phyloP scores from a whole-genome alignment of 2,329 filamentous ascomycete genomes.

The Ceratocystis papillata region DNA sequence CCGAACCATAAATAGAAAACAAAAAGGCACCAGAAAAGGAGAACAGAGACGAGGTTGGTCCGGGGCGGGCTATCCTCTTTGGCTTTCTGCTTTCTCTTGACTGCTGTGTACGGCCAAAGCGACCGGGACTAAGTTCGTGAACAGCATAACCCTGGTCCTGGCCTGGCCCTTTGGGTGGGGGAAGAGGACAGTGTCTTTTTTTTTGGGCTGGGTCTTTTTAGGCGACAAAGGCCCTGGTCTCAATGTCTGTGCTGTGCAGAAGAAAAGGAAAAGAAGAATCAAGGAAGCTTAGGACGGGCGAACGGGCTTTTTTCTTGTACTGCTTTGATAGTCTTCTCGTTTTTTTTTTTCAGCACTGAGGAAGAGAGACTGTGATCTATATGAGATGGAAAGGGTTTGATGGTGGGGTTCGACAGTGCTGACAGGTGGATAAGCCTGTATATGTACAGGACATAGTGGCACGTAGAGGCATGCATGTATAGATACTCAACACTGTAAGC shows the following conservation, averaged over 20 bases:
- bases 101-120: neutral
- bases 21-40: neutral
- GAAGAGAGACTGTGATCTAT: neutral
- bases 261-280: conserved; percentile 13
- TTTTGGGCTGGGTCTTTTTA: conserved; percentile 6
- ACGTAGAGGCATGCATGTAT: neutral
- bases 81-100: neutral
- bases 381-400: neutral
- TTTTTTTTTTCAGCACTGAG: neutral
- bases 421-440: neutral
- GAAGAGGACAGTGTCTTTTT: neutral
- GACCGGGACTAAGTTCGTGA: neutral
- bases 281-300: conserved; percentile 1
- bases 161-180: neutral
- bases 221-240: neutral
- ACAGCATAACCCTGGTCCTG: neutral
- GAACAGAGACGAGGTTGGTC: neutral
- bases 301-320: neutral
- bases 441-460: neutral
- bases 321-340: neutral
- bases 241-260: conserved; percentile 13
- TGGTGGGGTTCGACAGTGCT: neutral
- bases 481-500: neutral
- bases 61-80: neutral
- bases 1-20: conserved; percentile 4